Evolutionary conservation across 495 filamentous ascomycete genomes (phyloP).

Genomic region (Glarea lozoyensis): DNA sequence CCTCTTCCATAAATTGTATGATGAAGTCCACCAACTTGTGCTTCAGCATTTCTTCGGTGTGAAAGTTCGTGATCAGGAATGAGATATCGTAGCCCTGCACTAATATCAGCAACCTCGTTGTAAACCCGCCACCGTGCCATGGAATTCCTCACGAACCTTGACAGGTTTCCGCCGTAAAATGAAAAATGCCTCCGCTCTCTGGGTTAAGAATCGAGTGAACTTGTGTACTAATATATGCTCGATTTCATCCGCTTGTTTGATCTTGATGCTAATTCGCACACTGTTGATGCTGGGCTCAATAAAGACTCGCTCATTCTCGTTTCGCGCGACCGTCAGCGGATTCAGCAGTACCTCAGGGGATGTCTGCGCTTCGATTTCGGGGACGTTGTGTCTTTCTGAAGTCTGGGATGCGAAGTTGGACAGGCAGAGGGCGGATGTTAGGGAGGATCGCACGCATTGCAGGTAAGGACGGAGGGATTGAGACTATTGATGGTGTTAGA

Average conservation of each 20-base stretch:
- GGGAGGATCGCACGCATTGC: slow-evolving; percentile 86
- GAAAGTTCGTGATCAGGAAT: slow-evolving; percentile 96
- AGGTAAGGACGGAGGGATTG: slow-evolving; percentile 98
- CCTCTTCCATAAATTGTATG: slow-evolving; percentile 98
- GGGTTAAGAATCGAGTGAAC: slow-evolving; percentile 91
- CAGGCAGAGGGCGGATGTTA: slow-evolving; percentile 88
- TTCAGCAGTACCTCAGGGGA: slow-evolving; percentile 95
- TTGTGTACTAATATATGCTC: slow-evolving; percentile 97
- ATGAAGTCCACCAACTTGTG: slow-evolving; percentile 98
- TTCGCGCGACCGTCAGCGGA: slow-evolving; percentile 76
- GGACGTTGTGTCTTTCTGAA: slow-evolving; percentile 93
- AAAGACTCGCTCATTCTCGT: slow-evolving; percentile 88
- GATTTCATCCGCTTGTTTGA: slow-evolving; percentile 99
- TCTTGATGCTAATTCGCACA: slow-evolving; percentile 90
- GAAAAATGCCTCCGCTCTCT: slow-evolving; percentile 96
- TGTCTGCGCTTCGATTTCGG: slow-evolving; percentile 86
- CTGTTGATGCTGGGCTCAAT: slow-evolving; percentile 96
- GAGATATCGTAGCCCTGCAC: slow-evolving; percentile 93
- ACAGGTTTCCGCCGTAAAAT: slow-evolving; percentile 91
- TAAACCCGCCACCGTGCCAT: neutral
- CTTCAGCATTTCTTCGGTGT: slow-evolving; percentile 96
- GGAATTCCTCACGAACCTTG: slow-evolving; percentile 49
- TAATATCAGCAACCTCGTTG: slow-evolving; percentile 5
- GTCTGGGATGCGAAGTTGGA: slow-evolving; percentile 97
- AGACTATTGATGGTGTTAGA: slow-evolving; percentile 47